Conservation (phyloP, 768 basidiomycete genomes). For the Naematelia encephala region DNA sequence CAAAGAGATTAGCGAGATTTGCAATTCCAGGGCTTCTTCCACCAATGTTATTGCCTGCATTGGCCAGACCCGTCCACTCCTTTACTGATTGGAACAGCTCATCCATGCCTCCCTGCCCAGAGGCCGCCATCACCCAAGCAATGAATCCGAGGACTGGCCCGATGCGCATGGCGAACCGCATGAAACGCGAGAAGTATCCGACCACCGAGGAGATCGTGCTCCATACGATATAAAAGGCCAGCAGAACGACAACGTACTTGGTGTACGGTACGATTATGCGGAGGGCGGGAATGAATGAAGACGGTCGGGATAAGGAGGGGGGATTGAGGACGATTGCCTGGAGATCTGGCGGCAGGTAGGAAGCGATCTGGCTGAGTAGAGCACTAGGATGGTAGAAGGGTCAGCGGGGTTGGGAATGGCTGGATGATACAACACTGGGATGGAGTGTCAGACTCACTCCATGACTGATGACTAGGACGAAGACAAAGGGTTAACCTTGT, state of each 20-base stretch:
- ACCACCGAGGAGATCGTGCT: slow-evolving; percentile 24
- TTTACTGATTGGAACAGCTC: slow-evolving; percentile 32
- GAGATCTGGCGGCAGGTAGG: slow-evolving; percentile 27
- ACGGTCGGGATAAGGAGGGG: slow-evolving; percentile 25
- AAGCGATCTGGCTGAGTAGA: slow-evolving; percentile 10
- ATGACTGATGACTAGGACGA: no score
- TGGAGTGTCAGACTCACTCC: not conserved
- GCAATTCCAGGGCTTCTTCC: slow-evolving; percentile 19
- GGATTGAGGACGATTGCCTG: slow-evolving; percentile 28
- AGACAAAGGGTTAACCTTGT: no score
- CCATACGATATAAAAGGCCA: slow-evolving; percentile 40
- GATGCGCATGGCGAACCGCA: slow-evolving; percentile 33
- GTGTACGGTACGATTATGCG: slow-evolving; percentile 24
- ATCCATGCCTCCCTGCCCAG: slow-evolving; percentile 39
- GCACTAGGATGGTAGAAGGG: not conserved
- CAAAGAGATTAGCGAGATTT: slow-evolving; percentile 26
- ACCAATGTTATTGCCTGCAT: not conserved
- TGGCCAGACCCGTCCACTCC: slow-evolving; percentile 24
- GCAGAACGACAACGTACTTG: slow-evolving; percentile 28
- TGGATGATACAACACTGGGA: no score
- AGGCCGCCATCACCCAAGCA: slow-evolving; percentile 38
- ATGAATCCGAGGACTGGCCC: slow-evolving; percentile 39
- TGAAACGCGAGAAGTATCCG: slow-evolving; percentile 36
- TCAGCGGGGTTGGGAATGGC: no score
- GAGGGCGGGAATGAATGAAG: slow-evolving; percentile 30